phyloP scores from a whole-genome alignment of 148 eudicot genomes.

The Silene latifolia region DNA sequence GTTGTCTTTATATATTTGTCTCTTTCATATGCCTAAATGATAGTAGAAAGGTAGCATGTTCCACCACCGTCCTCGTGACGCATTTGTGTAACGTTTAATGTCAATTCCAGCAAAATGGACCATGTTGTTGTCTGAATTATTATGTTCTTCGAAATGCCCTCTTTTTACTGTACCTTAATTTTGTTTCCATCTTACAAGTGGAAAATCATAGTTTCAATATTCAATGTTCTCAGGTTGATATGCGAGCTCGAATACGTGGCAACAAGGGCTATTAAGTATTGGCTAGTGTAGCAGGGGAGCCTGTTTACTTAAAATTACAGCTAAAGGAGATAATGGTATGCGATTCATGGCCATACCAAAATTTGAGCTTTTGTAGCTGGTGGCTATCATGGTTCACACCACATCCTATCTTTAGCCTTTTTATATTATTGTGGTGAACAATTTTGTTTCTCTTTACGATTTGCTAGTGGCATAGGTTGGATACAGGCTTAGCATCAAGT shows the following conservation, averaged over 20 bases:
- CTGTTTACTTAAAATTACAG: neutral
- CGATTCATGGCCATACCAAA: neutral
- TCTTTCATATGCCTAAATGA: neutral
- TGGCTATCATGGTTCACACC: neutral
- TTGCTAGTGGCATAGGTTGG: neutral
- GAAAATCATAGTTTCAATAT: neutral
- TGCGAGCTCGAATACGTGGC: conserved; percentile 91
- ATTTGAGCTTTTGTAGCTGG: neutral
- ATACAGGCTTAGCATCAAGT: neutral
- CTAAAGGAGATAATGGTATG: neutral
- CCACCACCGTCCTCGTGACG: neutral
- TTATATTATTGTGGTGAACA: no score
- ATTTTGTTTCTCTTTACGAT: neutral
- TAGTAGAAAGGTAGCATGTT: neutral
- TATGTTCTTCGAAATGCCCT: neutral
- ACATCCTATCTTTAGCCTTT: neutral
- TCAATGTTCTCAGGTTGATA: conserved; percentile 59
- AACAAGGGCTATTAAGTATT: conserved; percentile 66
- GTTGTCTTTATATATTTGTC: no score
- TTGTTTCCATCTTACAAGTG: neutral
- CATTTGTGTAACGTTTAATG: neutral
- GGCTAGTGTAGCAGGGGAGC: neutral
- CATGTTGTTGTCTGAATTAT: neutral
- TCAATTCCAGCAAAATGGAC: neutral
- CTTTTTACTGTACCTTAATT: neutral